Evolutionary conservation across 2,329 filamentous ascomycete genomes (phyloP).

Genomic region (Scopulariopsis brevicaulis): DNA sequence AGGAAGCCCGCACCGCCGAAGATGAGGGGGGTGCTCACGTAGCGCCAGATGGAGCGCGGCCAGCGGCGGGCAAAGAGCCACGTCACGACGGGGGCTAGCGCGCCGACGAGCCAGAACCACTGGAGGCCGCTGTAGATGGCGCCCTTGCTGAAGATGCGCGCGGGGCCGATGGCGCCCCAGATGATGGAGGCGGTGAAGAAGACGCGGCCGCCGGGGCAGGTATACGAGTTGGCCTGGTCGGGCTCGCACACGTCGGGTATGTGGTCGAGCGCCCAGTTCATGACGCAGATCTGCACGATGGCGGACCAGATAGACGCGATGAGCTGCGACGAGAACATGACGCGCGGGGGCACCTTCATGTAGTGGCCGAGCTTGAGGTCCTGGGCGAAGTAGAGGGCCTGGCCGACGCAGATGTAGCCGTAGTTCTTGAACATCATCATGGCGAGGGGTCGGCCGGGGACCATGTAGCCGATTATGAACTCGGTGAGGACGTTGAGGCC

Average conservation of each 20-base stretch:
- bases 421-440: constrained; percentile 76
- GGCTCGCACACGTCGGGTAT: constrained; percentile 51
- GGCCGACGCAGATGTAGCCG: constrained; percentile 56
- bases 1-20: constrained; percentile 53
- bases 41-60: constrained; percentile 50
- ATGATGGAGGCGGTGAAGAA: constrained; percentile 61
- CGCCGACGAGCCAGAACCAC: constrained; percentile 63
- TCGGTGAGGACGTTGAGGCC: constrained; percentile 64
- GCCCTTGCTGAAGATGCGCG: constrained; percentile 53
- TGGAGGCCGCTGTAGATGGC: constrained; percentile 53
- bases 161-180: constrained; percentile 63
- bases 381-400: constrained; percentile 53
- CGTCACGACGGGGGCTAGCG: constrained; percentile 48
- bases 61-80: constrained; percentile 51
- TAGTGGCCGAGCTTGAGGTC: constrained; percentile 61
- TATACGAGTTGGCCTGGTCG: constrained; percentile 43
- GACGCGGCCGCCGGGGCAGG: constrained; percentile 40
- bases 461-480: constrained; percentile 62
- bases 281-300: constrained; percentile 50
- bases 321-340: constrained; percentile 49
- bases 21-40: constrained; percentile 56
- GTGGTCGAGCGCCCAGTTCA: constrained; percentile 52
- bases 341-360: constrained; percentile 53
- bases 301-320: constrained; percentile 49
- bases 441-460: constrained; percentile 56